These are phyloP conservation scores for Gyrodon lividus DNA, from an alignment of 768 basidiomycete species.

Conservation along the genomic window DNA sequence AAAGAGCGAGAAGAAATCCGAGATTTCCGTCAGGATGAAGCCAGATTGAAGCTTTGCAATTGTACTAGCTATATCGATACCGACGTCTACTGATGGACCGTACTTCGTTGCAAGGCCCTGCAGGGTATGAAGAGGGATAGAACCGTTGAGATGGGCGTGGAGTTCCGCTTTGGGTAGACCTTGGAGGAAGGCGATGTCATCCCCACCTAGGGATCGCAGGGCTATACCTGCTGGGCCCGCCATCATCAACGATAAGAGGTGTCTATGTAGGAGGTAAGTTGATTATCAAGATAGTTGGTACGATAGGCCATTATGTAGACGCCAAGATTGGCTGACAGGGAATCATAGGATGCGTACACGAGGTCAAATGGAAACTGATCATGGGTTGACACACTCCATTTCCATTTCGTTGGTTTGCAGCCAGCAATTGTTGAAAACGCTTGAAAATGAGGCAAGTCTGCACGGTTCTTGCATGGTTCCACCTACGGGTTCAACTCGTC, in stretches of 20 bases:
- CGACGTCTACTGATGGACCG: constrained; percentile 17
- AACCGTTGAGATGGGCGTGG: constrained; percentile 85
- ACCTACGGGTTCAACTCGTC: no score
- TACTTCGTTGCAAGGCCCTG: constrained; percentile 57
- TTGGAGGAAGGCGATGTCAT: constrained; percentile 60
- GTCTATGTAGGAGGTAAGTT: not conserved
- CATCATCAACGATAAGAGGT: not conserved
- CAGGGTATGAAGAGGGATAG: constrained; percentile 66
- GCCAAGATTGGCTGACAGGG: no score
- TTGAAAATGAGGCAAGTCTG: no score
- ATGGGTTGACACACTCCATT: no score
- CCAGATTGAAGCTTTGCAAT: constrained; percentile 40
- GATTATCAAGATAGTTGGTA: no score
- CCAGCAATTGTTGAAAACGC: no score
- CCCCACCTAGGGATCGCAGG: constrained; percentile 46
- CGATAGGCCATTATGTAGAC: no score
- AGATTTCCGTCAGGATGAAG: constrained; percentile 48
- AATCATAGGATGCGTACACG: no score
- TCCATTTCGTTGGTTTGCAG: no score
- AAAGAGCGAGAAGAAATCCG: constrained; percentile 75
- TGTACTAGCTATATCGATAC: constrained; percentile 43
- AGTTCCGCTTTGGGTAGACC: constrained; percentile 78
- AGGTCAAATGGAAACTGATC: no score
- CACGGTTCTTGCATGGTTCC: no score
- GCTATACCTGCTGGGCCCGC: constrained; percentile 45